phyloP scores from a whole-genome alignment of 192 early-diverging fungal genomes.

The Entophlyctis helioformis region DNA sequence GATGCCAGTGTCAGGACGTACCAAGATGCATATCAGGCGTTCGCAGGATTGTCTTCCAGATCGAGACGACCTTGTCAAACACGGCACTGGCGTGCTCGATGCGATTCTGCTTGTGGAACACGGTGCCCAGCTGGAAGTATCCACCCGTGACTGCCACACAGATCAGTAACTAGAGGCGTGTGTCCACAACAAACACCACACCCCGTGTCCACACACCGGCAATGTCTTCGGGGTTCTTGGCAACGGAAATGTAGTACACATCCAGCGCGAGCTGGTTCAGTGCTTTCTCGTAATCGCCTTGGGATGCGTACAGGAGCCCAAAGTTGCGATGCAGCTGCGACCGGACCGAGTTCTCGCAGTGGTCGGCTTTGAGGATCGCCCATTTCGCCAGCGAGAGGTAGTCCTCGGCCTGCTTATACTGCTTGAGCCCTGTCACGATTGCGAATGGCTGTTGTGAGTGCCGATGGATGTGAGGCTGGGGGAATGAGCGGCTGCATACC shows the following conservation, averaged over 20 bases:
- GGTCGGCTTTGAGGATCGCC: constrained; percentile 33
- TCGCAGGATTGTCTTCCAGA: constrained; percentile 12
- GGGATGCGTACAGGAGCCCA: constrained; percentile 32
- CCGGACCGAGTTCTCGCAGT: constrained; percentile 19
- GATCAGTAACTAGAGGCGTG: neutral
- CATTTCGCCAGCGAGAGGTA: constrained; percentile 49
- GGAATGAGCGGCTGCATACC: constrained; percentile 10
- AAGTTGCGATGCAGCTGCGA: constrained; percentile 42
- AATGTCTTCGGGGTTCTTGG: neutral
- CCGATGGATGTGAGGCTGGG: neutral
- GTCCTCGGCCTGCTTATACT: constrained; percentile 43
- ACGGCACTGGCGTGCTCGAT: constrained; percentile 18
- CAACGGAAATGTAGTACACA: constrained; percentile 31
- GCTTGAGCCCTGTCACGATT: constrained; percentile 22
- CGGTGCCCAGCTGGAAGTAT: constrained; percentile 39
- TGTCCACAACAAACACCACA: too few relatives aligned
- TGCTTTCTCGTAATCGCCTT: constrained; percentile 25
- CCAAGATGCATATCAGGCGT: too few relatives aligned
- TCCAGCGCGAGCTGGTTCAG: constrained; percentile 28
- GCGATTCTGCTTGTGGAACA: constrained; percentile 22
- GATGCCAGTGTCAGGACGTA: neutral
- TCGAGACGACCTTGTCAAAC: constrained; percentile 31
- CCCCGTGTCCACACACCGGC: too few relatives aligned
- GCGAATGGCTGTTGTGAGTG: neutral
- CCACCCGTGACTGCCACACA: constrained; percentile 31